Evolutionary conservation across 176 grass and related monocot genomes (phyloP), one percentile per base, ranked within the genome.

Genomic region (sorghum (Sorghum bicolor)): DNA sequence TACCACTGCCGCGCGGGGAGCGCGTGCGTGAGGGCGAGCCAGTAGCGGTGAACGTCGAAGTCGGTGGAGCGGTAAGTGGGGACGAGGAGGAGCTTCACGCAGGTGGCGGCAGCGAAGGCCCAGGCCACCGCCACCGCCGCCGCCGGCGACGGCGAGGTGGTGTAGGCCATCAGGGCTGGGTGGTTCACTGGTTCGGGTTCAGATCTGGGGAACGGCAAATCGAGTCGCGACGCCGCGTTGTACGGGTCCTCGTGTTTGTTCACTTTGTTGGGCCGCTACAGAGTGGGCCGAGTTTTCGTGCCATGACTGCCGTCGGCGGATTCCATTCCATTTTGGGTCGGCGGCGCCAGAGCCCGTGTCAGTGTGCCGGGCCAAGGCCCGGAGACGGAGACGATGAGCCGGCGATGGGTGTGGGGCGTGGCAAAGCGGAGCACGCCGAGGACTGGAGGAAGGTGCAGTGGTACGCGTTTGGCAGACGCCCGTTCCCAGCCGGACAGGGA

Each of bases 11-110:
- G 52, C 55, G 84, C 38, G 10, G 90, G 95, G 47, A 94, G 90
- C 43, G 88, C 74, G 78, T 89, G 84, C 57, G 92, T 94, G 44
- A 97, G 88, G 60, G 92, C 92, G 33, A 93, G 86, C 92, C 95
- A 97, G 78, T 97, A 89, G 33, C 95, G 95, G 63, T 97, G 95
- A 10, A 97, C 95, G 73, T 97, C 95, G 74, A 97, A 92, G 47
- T 97, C 95, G 26, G 95, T 97, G 92, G 92, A 94, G 22, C 71
- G 88, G 70, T 94, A 97, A 64, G 92, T 66, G 29, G 92, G 95
- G 28, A 88, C 71, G 7, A 97, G 92, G 10, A 97, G 82, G 48
- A 89, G 80, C 76, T 97, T 97, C 40, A 97, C 64, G 84, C 90
- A 97, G 10, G 92, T 69, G 28, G 92, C 94, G 17, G 81, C 68